These are phyloP conservation scores for Zasmidium citrigriseum DNA, from an alignment of 2,329 filamentous ascomycete genomes.

Conservation along the genomic window DNA sequence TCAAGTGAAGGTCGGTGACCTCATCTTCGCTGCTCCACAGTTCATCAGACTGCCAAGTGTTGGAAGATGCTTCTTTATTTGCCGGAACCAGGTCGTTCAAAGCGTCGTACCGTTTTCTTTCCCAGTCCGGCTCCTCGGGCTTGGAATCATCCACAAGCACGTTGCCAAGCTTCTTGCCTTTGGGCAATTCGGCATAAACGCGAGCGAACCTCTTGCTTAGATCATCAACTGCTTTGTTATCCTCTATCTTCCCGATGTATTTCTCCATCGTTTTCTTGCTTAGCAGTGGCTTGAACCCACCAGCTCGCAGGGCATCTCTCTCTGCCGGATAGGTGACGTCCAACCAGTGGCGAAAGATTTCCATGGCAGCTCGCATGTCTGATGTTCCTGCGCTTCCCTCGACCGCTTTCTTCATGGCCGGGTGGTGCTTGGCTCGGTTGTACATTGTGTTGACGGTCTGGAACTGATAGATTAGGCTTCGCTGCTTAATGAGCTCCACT, in stretches of 20 bases:
- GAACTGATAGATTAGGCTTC: constrained; percentile 35
- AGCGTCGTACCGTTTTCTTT: constrained; percentile 27
- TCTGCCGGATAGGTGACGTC: constrained; percentile 31
- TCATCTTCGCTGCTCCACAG: constrained; percentile 27
- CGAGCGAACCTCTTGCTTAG: constrained; percentile 27
- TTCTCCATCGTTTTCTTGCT: constrained; percentile 27
- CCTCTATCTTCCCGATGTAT: constrained; percentile 22
- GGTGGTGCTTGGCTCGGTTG: constrained; percentile 32
- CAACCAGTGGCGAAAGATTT: constrained; percentile 31
- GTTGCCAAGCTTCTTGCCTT: constrained; percentile 33
- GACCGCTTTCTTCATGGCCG: constrained; percentile 26
- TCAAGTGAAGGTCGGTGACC: constrained; percentile 24
- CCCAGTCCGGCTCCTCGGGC: constrained; percentile 33
- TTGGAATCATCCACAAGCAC: constrained; percentile 31
- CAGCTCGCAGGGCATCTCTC: constrained; percentile 24
- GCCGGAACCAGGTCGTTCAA: constrained; percentile 25
- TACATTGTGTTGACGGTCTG: constrained; percentile 37
- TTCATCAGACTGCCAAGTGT: constrained; percentile 22
- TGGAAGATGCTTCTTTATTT: constrained; percentile 22
- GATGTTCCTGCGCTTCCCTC: constrained; percentile 17
- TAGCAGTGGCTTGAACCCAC: constrained; percentile 34
- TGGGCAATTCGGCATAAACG: constrained; percentile 26
- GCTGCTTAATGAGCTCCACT: constrained; percentile 30
- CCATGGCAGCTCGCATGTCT: constrained; percentile 31
- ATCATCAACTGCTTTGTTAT: constrained; percentile 12